Percentiles rank a stretch among this genome's conserved stretches.
phyloP scores from a whole-genome alignment of 768 basidiomycete species.

The Mycena venus region DNA sequence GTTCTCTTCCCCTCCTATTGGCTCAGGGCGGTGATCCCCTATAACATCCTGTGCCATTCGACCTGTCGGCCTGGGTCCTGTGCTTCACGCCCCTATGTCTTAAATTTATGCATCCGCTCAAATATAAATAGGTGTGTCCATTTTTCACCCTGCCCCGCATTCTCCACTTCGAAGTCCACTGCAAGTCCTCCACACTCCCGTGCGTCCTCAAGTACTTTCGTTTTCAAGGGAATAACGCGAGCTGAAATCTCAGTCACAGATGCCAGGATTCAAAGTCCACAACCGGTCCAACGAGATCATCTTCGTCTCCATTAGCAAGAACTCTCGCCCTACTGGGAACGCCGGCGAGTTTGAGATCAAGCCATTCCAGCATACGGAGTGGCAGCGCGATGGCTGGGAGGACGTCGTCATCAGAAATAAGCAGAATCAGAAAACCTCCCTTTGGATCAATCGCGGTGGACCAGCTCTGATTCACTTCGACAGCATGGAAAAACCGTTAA shows the following conservation, averaged over 20 bases:
- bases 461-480: conserved; percentile 29
- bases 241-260: neutral
- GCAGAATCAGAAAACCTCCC: neutral
- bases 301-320: conserved; percentile 23
- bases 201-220: neutral
- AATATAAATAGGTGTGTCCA: neutral
- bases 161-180: neutral
- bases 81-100: neutral
- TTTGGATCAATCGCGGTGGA: conserved; percentile 30
- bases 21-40: no score
- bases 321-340: neutral
- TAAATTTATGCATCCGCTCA: no score
- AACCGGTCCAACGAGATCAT: conserved; percentile 32
- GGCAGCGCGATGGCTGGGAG: conserved; percentile 28
- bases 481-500: conserved; percentile 26
- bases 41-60: no score
- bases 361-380: conserved; percentile 11
- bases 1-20: no score
- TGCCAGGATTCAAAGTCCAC: conserved; percentile 30
- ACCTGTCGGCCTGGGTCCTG: no score
- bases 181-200: neutral
- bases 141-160: no score
- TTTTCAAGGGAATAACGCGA: neutral
- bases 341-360: conserved; percentile 15
- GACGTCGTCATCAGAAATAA: conserved; percentile 25